Base-by-base conservation (phyloP, 2,329 filamentous ascomycete genomes). In the Ophiostoma sp. region DNA sequence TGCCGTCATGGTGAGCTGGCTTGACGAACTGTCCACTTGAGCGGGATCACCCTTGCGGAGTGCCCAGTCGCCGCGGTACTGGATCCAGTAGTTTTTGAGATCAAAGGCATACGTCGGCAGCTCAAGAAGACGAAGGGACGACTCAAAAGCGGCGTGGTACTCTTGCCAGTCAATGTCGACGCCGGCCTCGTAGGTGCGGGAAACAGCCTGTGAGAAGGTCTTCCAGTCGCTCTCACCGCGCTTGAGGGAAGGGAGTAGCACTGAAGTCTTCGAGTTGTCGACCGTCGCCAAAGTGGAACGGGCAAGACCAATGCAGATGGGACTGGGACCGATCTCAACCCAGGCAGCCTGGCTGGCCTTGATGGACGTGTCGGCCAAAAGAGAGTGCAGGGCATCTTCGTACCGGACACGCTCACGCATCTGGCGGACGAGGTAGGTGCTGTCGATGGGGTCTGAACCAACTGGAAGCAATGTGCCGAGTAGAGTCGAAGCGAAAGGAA, bases 31-130 rank as follows among this genome's bases (percentile, higher is more conserved):
- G 19, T 1, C 69, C 79, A 73, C 74, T 17, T 84, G 79, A 11
- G 81, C 77, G 25, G 82, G 78, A 72, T 74, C 68, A 77, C 91
- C 90, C 84, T 94, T 94, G 74, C 87, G 89, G 48, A 94, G 83
- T 25, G 86, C 88, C 89, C 91, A 94, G 80, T 94, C 90, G 75
- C 92, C 91, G 74, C 86, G 81, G 78, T 89, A 90, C 77, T 86
- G 84, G 55, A 89, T 84, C 88, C 88, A 90, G 79, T 94, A 93
- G 76, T 88, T 91, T 84, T 93, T 93, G 77, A 89, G 84, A 77
- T 94, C 90, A 82, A 92, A 95, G 0, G 86, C 86, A 79, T 94
- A 95, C 1, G 87, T 87, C 0, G 92, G 92, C 0, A 94, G 82
- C 8, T 88, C 83, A 3, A 93, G 81, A 7, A 94, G 84, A 3